Evolutionary conservation across 2,329 filamentous ascomycete genomes (phyloP).

Genomic region (Aspergillus sergii): DNA sequence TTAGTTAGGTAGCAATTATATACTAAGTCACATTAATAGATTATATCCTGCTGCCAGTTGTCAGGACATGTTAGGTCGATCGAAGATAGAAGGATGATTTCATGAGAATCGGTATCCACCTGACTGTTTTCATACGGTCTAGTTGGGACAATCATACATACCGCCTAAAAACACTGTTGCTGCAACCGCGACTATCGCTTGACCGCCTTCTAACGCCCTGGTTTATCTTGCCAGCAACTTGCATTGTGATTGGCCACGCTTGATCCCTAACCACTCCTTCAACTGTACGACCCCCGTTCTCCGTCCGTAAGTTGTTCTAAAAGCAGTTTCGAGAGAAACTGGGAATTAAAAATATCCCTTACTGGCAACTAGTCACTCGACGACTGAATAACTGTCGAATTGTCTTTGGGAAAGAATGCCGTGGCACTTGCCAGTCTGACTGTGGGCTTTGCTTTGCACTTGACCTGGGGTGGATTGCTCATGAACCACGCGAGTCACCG

Average conservation of each 20-base stretch:
- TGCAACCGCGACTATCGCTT: not conserved
- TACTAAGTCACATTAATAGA: not conserved
- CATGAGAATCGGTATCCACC: not conserved
- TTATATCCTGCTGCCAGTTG: not conserved
- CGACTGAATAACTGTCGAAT: not conserved
- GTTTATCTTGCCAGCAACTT: not conserved
- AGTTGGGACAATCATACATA: not conserved
- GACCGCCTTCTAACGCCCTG: slow-evolving; percentile 3
- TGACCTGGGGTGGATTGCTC: slow-evolving; percentile 17
- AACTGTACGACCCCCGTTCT: not conserved
- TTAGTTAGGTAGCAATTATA: not conserved
- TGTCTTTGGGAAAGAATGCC: not conserved
- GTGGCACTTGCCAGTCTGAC: slow-evolving; percentile 1
- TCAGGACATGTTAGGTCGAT: not conserved
- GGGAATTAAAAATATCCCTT: slow-evolving; percentile 5
- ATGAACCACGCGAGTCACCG: slow-evolving; percentile 41
- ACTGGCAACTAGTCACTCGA: not conserved
- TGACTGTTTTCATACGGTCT: slow-evolving; percentile 2
- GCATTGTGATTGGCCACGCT: not conserved
- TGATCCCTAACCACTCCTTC: not conserved
- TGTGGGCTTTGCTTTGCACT: slow-evolving; percentile 1
- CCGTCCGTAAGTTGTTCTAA: not conserved
- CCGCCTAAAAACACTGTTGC: not conserved
- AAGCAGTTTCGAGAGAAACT: not conserved
- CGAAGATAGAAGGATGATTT: not conserved